Base-by-base conservation (phyloP, 129 eudicot species). In the Artemisia annua region DNA sequence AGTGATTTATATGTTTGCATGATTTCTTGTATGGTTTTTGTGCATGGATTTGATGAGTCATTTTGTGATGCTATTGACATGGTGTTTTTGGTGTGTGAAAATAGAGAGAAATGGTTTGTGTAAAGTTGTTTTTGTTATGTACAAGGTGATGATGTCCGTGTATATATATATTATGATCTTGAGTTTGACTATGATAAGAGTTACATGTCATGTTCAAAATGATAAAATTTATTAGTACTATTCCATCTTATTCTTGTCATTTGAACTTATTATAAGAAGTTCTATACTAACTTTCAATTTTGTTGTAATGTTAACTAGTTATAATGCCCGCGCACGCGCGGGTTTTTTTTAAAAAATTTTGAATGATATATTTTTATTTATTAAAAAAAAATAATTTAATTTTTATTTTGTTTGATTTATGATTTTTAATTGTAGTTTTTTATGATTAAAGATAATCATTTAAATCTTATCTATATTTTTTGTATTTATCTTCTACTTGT, bases 1-100 rank as follows among this genome's bases (percentile, higher is more conserved):
- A 91, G 86, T 56, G 87, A 91, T 70, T 75, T 87, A 91, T 87
- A 87, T 73, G 84, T 72, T 71, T 70, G 67, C 75, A 78, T 90
- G 83, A 90, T 90, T 79, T 87, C 93, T 44, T 81, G 75, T 4
- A 90, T 84, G 17, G 83, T 80, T 77, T 80, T 76, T 60, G 74
- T 73, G 72, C 63, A 73, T 71, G 85, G 63, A 43, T 83, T 70
- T 30, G 84, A 82, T 74, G 83, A 51, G 71, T 63, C 79, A 71
- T 66, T 73, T 30, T 17, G 75, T 71, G 78, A 62, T 49, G 22
- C 22, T 22, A 68, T 48, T 19, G 82, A 81, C 92, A 87, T 87
- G 75, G 18, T 35, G 69, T 9, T 63, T 58, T 30, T 50, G 19
- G 64, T 51, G 53, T 73, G 32, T 64, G 48, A 56, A 58, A 63